These are phyloP conservation scores for Globisporangium sylvaticum DNA, from an alignment of 352 stramenopile genomes.

Conservation along the genomic window DNA sequence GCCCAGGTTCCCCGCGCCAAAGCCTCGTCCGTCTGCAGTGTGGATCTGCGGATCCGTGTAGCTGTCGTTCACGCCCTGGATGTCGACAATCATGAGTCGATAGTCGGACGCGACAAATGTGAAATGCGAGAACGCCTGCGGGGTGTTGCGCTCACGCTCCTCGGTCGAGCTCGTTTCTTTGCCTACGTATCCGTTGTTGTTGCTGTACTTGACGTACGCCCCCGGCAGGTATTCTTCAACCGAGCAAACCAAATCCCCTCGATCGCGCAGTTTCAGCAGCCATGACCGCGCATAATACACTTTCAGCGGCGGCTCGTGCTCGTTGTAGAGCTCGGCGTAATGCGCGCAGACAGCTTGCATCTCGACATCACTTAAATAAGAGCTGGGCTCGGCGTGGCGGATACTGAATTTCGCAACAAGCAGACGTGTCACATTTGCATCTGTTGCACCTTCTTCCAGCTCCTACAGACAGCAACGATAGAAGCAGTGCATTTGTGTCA, in stretches of 20 bases:
- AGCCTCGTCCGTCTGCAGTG: constrained; percentile 70
- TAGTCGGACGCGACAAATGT: constrained; percentile 83
- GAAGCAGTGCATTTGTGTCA: not conserved
- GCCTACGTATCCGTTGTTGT: constrained; percentile 85
- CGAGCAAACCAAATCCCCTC: constrained; percentile 59
- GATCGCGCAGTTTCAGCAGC: constrained; percentile 70
- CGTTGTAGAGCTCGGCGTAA: constrained; percentile 85
- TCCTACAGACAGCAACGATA: constrained; percentile 23
- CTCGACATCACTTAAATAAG: constrained; percentile 84
- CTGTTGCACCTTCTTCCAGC: constrained; percentile 24
- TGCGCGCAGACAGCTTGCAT: constrained; percentile 87
- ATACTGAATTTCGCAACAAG: constrained; percentile 78
- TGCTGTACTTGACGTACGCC: constrained; percentile 87
- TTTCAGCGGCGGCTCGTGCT: constrained; percentile 75
- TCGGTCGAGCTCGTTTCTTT: constrained; percentile 74
- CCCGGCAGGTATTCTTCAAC: constrained; percentile 77
- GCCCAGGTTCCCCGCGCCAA: constrained; percentile 80
- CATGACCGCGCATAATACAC: constrained; percentile 82
- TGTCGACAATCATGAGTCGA: constrained; percentile 82
- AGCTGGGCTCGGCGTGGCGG: constrained; percentile 54
- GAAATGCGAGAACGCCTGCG: constrained; percentile 83
- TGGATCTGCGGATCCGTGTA: constrained; percentile 87
- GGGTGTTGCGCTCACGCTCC: constrained; percentile 80
- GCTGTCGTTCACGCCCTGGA: constrained; percentile 81
- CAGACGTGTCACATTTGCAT: constrained; percentile 26